These are phyloP conservation scores for Lentinula aciculospora DNA, from an alignment of 768 basidiomycete genomes.

Conservation along the genomic window DNA sequence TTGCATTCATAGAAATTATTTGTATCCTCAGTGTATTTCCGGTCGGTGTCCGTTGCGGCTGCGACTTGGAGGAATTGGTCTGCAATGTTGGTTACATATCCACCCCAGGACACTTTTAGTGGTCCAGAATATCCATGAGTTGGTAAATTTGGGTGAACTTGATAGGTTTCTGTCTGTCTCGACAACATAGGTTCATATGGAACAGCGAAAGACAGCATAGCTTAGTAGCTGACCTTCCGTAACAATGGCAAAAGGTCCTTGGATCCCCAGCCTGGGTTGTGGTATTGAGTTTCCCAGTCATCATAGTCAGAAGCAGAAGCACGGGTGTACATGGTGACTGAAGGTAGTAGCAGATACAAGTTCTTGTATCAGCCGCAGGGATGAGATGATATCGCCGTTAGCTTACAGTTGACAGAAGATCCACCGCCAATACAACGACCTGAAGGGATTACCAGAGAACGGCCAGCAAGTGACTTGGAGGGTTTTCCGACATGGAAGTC, in stretches of 20 bases:
- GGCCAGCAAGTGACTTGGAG: slow-evolving; percentile 25
- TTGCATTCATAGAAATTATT: slow-evolving; percentile 26
- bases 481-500: slow-evolving; percentile 25
- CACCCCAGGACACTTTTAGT: slow-evolving; percentile 31
- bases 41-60: slow-evolving; percentile 26
- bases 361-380: no score
- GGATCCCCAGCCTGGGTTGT: slow-evolving; percentile 40
- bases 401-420: slow-evolving; percentile 38
- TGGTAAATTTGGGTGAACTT: slow-evolving; percentile 18
- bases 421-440: slow-evolving; percentile 42
- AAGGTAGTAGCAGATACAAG: neutral
- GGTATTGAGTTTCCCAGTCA: slow-evolving; percentile 32
- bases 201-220: neutral
- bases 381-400: no score
- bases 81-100: slow-evolving; percentile 25
- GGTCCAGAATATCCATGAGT: slow-evolving; percentile 35
- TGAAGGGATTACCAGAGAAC: slow-evolving; percentile 22
- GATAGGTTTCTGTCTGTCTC: slow-evolving; percentile 32
- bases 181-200: neutral
- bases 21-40: slow-evolving; percentile 27
- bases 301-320: slow-evolving; percentile 41
- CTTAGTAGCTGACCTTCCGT: slow-evolving; percentile 28
- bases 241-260: slow-evolving; percentile 35
- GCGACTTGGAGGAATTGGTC: slow-evolving; percentile 32
- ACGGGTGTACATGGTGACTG: slow-evolving; percentile 34